phyloP scores from a whole-genome alignment of 2,329 filamentous ascomycete genomes.

The Ascochyta pisi region DNA sequence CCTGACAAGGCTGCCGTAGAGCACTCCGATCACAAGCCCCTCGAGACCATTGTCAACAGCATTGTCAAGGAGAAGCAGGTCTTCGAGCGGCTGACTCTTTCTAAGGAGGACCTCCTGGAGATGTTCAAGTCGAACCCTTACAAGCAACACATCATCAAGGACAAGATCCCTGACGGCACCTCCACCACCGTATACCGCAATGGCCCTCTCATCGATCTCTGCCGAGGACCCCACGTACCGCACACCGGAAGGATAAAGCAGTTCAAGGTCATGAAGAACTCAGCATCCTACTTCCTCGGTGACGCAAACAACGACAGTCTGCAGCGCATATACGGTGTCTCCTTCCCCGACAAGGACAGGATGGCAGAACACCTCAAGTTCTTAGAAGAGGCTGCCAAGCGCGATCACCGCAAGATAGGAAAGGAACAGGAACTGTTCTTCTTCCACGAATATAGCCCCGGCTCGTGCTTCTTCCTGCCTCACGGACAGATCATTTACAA shows the following conservation, averaged over 20 bases:
- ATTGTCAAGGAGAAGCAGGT: slow-evolving; percentile 97
- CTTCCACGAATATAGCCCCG: slow-evolving; percentile 93
- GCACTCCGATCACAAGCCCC: slow-evolving; percentile 79
- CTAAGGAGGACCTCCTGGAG: slow-evolving; percentile 88
- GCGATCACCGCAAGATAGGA: slow-evolving; percentile 92
- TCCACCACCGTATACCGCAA: slow-evolving; percentile 94
- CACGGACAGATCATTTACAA: slow-evolving; percentile 96
- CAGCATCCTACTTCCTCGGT: slow-evolving; percentile 89
- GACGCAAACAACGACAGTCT: slow-evolving; percentile 93
- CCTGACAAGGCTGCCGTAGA: slow-evolving; percentile 74
- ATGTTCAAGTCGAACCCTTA: slow-evolving; percentile 99
- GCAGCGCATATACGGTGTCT: slow-evolving; percentile 95
- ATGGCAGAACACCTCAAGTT: slow-evolving; percentile 94
- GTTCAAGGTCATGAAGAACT: slow-evolving; percentile 91
- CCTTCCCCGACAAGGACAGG: slow-evolving; percentile 95
- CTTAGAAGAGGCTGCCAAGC: slow-evolving; percentile 96
- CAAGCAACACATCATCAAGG: slow-evolving; percentile 96
- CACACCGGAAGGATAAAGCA: slow-evolving; percentile 93
- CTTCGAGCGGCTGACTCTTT: slow-evolving; percentile 87
- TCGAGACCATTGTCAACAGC: slow-evolving; percentile 79
- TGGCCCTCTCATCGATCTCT: slow-evolving; percentile 92
- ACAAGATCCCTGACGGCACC: slow-evolving; percentile 87
- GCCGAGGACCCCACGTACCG: slow-evolving; percentile 91
- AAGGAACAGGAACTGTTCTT: slow-evolving; percentile 97
- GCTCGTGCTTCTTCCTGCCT: slow-evolving; percentile 89